Evolutionary conservation across 306 rosid species (phyloP).

Genomic region (Phaseolus lunatus): DNA sequence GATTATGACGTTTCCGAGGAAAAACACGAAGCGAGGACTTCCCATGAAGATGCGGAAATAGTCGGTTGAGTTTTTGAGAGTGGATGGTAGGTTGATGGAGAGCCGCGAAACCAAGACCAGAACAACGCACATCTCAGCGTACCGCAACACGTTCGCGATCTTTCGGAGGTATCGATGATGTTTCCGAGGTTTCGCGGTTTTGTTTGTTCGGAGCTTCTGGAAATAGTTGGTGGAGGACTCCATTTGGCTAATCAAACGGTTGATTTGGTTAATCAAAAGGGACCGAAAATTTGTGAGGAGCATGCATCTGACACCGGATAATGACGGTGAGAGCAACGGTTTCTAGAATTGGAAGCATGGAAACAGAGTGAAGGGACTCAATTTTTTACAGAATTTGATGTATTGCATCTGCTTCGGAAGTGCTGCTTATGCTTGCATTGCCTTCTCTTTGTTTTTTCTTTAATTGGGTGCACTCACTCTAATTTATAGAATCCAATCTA

Average conservation of each 20-base stretch:
- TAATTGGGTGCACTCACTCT: constrained; percentile 26
- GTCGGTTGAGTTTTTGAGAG: constrained; percentile 63
- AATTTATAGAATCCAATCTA: constrained; percentile 44
- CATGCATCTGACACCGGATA: constrained; percentile 38
- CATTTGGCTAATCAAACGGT: constrained; percentile 46
- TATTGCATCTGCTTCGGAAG: background rate
- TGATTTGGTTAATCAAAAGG: constrained; percentile 41
- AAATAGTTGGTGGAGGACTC: constrained; percentile 55
- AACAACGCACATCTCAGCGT: constrained; percentile 61
- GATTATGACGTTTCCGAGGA: constrained; percentile 75
- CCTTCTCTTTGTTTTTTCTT: background rate
- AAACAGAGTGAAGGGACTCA: constrained; percentile 24
- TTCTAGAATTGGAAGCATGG: constrained; percentile 61
- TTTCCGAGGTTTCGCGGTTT: constrained; percentile 56
- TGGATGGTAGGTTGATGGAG: constrained; percentile 62
- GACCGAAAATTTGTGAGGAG: constrained; percentile 30
- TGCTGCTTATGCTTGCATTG: constrained; percentile 31
- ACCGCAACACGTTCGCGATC: constrained; percentile 63
- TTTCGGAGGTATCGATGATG: constrained; percentile 57
- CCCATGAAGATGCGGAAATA: constrained; percentile 55
- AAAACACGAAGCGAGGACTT: constrained; percentile 70
- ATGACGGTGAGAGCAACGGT: constrained; percentile 30
- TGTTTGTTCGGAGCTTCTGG: constrained; percentile 61
- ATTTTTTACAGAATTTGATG: background rate
- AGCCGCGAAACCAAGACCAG: constrained; percentile 67